These are phyloP conservation scores for Penicillium sp. DNA, from an alignment of 2,329 filamentous ascomycete genomes.

Conservation along the genomic window DNA sequence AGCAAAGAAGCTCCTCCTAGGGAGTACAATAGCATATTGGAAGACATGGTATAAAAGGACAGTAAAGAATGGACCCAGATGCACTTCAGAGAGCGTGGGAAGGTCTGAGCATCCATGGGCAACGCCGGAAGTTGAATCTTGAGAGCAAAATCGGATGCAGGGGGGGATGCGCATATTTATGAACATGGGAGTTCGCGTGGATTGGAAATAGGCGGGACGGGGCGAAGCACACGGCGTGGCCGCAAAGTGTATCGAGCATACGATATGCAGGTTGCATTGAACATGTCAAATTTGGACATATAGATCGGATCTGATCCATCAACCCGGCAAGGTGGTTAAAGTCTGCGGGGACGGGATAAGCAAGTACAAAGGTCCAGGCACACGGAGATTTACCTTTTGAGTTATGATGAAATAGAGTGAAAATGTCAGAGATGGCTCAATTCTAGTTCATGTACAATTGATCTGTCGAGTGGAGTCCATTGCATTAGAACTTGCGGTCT, in stretches of 20 bases:
- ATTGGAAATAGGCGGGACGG: slow-evolving; percentile 12
- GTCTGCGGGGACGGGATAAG: slow-evolving; percentile 4
- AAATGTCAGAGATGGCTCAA: neutral
- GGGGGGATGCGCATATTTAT: slow-evolving; percentile 18
- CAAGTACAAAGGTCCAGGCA: neutral
- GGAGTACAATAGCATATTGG: slow-evolving; percentile 19
- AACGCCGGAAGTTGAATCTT: neutral
- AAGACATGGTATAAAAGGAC: slow-evolving; percentile 14
- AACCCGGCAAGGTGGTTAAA: slow-evolving; percentile 18
- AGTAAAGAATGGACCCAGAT: slow-evolving; percentile 2
- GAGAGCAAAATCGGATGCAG: neutral
- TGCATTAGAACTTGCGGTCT: neutral
- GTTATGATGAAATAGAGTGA: neutral
- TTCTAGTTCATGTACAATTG: neutral
- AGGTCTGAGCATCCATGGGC: slow-evolving; percentile 1
- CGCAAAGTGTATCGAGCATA: slow-evolving; percentile 17
- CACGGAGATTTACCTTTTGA: neutral
- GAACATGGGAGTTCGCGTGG: slow-evolving; percentile 7
- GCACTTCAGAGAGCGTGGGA: neutral
- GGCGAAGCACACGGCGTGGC: slow-evolving; percentile 16
- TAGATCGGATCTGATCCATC: slow-evolving; percentile 20
- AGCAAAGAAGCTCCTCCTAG: slow-evolving; percentile 27
- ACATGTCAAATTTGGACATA: slow-evolving; percentile 1
- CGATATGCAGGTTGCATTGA: neutral
- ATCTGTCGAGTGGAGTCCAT: neutral